A percentile compares a stretch with the other conserved stretches of the same genome.
Evolutionary conservation across 78 protist species (phyloP).

Genomic region (Polysphondylium violaceum): DNA sequence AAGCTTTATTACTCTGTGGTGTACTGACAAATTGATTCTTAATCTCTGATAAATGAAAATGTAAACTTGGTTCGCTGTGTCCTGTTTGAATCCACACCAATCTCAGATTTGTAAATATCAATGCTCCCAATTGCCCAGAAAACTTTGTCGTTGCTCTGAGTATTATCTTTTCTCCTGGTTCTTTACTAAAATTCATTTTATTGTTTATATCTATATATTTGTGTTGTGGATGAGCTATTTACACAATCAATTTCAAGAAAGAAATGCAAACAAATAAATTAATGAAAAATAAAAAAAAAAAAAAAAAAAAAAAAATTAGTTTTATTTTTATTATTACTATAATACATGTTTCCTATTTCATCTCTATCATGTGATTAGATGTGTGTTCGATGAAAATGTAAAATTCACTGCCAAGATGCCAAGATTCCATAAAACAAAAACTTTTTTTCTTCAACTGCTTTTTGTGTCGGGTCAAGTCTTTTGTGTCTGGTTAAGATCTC

Average conservation of each 20-base stretch:
- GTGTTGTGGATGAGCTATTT: background rate
- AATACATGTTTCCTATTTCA: no score
- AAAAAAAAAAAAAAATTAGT: background rate
- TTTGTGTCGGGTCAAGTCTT: no score
- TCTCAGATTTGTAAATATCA: conserved; percentile 43
- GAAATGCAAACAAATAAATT: background rate
- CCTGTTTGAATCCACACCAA: conserved; percentile 70
- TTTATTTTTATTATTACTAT: no score
- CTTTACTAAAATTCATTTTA: conserved; percentile 44
- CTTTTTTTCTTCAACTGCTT: no score
- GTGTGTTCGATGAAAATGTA: no score
- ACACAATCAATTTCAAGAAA: background rate
- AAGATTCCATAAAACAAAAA: no score
- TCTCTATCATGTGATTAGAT: no score
- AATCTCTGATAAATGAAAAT: conserved; percentile 59
- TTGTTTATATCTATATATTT: no score
- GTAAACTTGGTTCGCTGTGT: conserved; percentile 47
- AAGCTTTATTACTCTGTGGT: conserved; percentile 42
- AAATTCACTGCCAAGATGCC: no score
- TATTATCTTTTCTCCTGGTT: conserved; percentile 49
- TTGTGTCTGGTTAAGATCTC: no score
- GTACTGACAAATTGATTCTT: conserved; percentile 61
- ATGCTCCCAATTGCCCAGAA: conserved; percentile 40
- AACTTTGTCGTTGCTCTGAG: conserved; percentile 52
- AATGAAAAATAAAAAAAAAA: background rate